phyloP scores from a whole-genome alignment of 768 basidiomycete species.

The Suillus clintonianus region DNA sequence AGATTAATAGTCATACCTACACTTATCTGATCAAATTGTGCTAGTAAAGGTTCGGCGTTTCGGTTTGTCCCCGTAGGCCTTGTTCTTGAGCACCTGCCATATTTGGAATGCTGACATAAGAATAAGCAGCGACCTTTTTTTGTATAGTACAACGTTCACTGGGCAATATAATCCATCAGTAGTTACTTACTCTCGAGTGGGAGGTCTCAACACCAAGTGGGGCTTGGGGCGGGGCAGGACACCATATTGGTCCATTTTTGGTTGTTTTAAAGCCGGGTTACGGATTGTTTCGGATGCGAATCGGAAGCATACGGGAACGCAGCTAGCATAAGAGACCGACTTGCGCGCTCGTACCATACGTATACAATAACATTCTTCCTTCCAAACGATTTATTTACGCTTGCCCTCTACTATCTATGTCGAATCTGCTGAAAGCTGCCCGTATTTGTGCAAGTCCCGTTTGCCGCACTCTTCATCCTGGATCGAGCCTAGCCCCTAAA shows the following conservation, averaged over 20 bases:
- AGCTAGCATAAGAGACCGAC: constrained; percentile 20
- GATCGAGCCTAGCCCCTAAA: constrained; percentile 8
- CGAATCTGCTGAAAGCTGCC: constrained; percentile 6
- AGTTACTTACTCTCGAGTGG: neutral
- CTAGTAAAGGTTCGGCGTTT: neutral
- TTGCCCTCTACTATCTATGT: constrained; percentile 3
- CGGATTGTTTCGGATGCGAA: constrained; percentile 12
- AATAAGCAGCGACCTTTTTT: neutral
- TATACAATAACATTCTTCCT: neutral
- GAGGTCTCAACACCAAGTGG: neutral
- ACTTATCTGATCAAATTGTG: neutral
- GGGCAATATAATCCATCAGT: neutral
- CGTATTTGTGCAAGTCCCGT: constrained; percentile 6
- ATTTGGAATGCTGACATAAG: constrained; percentile 10
- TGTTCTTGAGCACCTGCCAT: constrained; percentile 12
- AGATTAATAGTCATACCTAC: too few relatives aligned
- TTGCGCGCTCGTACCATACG: neutral
- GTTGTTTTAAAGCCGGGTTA: too few relatives aligned
- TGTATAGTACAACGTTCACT: neutral
- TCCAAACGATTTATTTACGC: neutral
- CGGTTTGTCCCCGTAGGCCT: neutral
- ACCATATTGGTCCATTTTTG: too few relatives aligned
- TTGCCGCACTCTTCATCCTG: constrained; percentile 11
- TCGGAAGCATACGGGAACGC: constrained; percentile 27
- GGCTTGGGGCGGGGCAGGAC: neutral